phyloP scores from a whole-genome alignment of 1,139 yeast genomes.

The Protomyces gravidus region DNA sequence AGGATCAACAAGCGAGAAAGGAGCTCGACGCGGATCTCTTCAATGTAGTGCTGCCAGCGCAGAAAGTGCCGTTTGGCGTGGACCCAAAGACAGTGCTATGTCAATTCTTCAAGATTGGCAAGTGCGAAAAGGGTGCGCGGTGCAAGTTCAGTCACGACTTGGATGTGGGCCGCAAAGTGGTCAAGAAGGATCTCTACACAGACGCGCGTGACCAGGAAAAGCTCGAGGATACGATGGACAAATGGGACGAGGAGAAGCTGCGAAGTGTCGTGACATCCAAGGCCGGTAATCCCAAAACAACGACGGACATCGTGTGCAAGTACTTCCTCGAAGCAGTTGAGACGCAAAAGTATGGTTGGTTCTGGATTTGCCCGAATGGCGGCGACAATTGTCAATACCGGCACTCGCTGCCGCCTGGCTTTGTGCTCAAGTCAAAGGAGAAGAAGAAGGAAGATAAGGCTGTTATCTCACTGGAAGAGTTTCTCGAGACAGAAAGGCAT shows the following conservation, averaged over 20 bases:
- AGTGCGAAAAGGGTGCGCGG: constrained; percentile 81
- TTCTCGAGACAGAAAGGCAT: constrained; percentile 87
- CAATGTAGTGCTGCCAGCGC: constrained; percentile 54
- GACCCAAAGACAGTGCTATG: constrained; percentile 94
- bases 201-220: constrained; percentile 70
- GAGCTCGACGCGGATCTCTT: constrained; percentile 78
- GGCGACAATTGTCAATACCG: constrained; percentile 84
- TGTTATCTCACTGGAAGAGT: constrained; percentile 89
- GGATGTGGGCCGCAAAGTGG: constrained; percentile 78
- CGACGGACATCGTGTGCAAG: constrained; percentile 94
- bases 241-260: constrained; percentile 95
- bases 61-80: constrained; percentile 93
- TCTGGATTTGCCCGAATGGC: constrained; percentile 95
- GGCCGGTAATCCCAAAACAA: constrained; percentile 90
- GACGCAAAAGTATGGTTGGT: constrained; percentile 97
- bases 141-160: constrained; percentile 95
- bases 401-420: constrained; percentile 97
- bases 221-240: constrained; percentile 86
- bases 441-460: constrained; percentile 83
- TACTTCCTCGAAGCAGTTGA: constrained; percentile 94
- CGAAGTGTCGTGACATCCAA: constrained; percentile 80
- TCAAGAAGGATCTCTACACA: constrained; percentile 85
- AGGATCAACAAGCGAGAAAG: constrained; percentile 84
- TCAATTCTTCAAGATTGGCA: constrained; percentile 83
- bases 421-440: constrained; percentile 91